Conservation (phyloP, 805 yeast genomes). For the Ogataea ramenticola region DNA sequence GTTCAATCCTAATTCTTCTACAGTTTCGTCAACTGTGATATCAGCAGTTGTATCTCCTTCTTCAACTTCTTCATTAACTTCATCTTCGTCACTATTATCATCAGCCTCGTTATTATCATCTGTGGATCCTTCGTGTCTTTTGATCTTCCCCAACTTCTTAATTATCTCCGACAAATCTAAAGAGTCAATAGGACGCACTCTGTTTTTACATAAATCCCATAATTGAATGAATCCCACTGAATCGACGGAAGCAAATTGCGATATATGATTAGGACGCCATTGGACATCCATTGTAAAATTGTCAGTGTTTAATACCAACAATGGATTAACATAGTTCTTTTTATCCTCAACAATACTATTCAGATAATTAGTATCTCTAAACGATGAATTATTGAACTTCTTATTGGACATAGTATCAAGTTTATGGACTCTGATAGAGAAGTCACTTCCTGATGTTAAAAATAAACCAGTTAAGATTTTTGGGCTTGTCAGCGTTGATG, state of each 20-base stretch:
- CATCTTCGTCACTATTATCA: conserved; percentile 2
- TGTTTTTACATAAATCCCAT: conserved; percentile 29
- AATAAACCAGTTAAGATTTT: conserved; percentile 4
- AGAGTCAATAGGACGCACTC: conserved; percentile 17
- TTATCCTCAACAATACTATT: neutral
- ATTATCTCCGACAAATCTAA: conserved; percentile 11
- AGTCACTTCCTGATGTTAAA: conserved; percentile 27
- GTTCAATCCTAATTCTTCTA: conserved; percentile 2
- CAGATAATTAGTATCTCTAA: too few relatives aligned
- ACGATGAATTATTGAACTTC: too few relatives aligned
- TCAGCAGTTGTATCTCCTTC: conserved; percentile 8
- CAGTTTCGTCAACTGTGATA: neutral
- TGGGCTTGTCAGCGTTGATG: neutral
- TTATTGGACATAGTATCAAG: neutral
- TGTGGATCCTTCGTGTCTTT: neutral
- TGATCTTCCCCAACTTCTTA: conserved; percentile 13
- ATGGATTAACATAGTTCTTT: neutral
- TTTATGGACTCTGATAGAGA: conserved; percentile 23
- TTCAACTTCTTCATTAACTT: conserved; percentile 7
- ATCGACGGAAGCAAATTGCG: conserved; percentile 28
- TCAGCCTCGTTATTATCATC: neutral
- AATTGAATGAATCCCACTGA: conserved; percentile 26
- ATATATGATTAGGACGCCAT: conserved; percentile 28
- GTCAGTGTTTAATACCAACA: conserved; percentile 15
- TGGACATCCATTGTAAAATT: conserved; percentile 27